Base-by-base conservation (phyloP, 2,329 filamentous ascomycete genomes). In the Trichoderma semiorbis region DNA sequence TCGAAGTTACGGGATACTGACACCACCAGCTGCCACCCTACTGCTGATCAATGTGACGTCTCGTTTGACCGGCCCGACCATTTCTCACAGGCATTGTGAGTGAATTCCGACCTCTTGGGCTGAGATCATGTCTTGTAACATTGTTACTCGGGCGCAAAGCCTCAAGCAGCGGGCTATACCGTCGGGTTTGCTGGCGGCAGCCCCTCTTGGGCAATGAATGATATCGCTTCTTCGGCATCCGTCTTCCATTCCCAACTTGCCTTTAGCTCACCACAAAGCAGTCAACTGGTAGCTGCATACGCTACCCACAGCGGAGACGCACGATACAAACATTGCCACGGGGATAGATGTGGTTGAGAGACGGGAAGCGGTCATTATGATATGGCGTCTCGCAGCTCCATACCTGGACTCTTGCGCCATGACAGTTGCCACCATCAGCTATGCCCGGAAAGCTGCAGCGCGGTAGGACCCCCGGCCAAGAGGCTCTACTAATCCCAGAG, bases 401-500 rank as follows among this genome's bases (percentile, higher is more conserved):
- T 63, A 32, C 34, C 64, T 24, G 43, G 58, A 47, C 58, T 62
- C 24, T 57, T 71, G 60, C 61, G 57, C 53, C 14, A 71, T 70
- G 55, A 71, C 62, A 57, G 67, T 62, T 72, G 67, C 26, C 24
- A 28, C n/a, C 30, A 47, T 62, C 21, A 57, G 61, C 43, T 18
- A 66, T 32, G n/a, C 24, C 43, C 39, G 55, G 71, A 62, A 34
- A 58, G 68, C 67, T 30, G 67, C 67, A 63, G 67, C 62, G 36
- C 50, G 43, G 30, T 36, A 34, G n/a, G 26, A 24, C 26, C 43
- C 24, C 60, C 30, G 34, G 36, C 8, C 50, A 14, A 24, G 61
- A 30, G 32, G 53, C 47, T 64, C 61, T 72, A 21, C 67, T 62
- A 70, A 70, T 61, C 53, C 71, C 67, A 62, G 62, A 55, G 53